Percentiles rank a stretch among this genome's conserved stretches.
Conservation (phyloP, 768 basidiomycete genomes). For the Thelephora ganbajun region DNA sequence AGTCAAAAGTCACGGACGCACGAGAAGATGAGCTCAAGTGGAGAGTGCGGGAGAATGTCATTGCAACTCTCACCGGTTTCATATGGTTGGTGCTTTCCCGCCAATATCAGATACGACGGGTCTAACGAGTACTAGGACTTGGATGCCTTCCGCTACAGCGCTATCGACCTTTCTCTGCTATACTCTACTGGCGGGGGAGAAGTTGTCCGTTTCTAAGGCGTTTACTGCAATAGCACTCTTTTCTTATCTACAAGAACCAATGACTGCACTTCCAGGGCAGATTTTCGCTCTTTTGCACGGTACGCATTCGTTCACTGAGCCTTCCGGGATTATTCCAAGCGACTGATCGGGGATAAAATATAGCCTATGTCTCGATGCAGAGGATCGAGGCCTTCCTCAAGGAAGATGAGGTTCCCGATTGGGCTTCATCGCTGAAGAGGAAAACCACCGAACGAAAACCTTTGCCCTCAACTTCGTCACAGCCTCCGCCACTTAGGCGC, state of each 20-base stretch:
- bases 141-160: conserved; percentile 61
- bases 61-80: conserved; percentile 49
- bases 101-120: conserved; percentile 1
- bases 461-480: background rate
- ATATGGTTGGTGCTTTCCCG: conserved; percentile 35
- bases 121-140: conserved; percentile 31
- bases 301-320: conserved; percentile 13
- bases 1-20: conserved; percentile 32
- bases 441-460: background rate
- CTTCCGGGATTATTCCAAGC: background rate
- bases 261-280: conserved; percentile 49
- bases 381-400: conserved; percentile 61
- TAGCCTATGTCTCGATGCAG: conserved; percentile 68
- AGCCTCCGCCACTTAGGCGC: background rate
- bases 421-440: conserved; percentile 54
- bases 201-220: conserved; percentile 64
- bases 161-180: conserved; percentile 51
- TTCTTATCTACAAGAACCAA: conserved; percentile 51
- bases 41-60: conserved; percentile 49
- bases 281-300: conserved; percentile 53
- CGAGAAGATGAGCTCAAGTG: conserved; percentile 53
- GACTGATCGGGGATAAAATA: background rate
- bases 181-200: conserved; percentile 48
- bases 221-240: conserved; percentile 75
- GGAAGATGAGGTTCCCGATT: conserved; percentile 66